A percentile compares a stretch with the other conserved stretches of the same genome.
phyloP scores from a whole-genome alignment of 2,329 filamentous ascomycete genomes.

The Apiospora malaysiana region DNA sequence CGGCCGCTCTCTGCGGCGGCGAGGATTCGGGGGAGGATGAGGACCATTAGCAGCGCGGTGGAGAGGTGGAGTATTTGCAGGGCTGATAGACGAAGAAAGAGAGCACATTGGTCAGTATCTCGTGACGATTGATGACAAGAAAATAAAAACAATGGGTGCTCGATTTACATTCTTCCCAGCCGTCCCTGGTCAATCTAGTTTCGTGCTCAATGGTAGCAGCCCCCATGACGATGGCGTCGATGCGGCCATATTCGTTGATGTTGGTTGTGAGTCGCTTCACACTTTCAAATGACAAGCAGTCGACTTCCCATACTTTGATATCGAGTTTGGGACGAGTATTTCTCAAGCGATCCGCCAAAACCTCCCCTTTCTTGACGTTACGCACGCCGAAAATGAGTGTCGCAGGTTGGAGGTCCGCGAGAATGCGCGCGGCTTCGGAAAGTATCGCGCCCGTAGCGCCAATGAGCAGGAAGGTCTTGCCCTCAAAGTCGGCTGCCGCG shows the following conservation, averaged over 20 bases:
- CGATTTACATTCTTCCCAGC: conserved; percentile 2
- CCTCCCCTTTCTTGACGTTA: neutral
- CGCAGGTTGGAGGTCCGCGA: neutral
- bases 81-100: neutral
- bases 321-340: neutral
- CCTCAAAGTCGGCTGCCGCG: neutral
- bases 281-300: neutral
- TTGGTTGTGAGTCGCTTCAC: neutral
- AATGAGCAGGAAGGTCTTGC: neutral
- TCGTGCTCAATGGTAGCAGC: neutral
- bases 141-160: too few relatives aligned
- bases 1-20: neutral
- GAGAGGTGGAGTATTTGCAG: neutral
- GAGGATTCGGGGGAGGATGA: neutral
- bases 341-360: neutral
- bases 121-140: neutral
- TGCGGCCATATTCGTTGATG: neutral
- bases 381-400: neutral
- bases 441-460: neutral
- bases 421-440: neutral
- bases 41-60: neutral
- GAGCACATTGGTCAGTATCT: neutral
- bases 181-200: neutral
- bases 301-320: neutral
- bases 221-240: conserved; percentile 2